Conservation (phyloP, 2,329 filamentous ascomycete species). For the Knufia petricola region DNA sequence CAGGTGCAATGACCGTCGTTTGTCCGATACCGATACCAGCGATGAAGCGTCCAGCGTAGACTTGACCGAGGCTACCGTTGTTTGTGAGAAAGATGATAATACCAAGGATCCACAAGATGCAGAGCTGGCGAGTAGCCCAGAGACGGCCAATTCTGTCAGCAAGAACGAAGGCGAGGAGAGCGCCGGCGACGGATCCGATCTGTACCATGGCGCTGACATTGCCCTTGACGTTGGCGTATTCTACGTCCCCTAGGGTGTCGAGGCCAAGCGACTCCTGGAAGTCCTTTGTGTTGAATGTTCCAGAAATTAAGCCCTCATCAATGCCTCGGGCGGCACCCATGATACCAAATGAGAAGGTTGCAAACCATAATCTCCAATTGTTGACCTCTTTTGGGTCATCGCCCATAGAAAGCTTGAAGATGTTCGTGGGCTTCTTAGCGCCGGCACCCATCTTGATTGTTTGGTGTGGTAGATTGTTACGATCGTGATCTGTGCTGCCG, state of each 20-base stretch:
- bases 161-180: constrained; percentile 26
- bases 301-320: constrained; percentile 22
- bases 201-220: constrained; percentile 35
- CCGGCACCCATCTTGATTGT: constrained; percentile 13
- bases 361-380: constrained; percentile 27
- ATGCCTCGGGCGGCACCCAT: constrained; percentile 22
- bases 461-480: background rate
- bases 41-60: constrained; percentile 37
- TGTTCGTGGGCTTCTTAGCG: constrained; percentile 33
- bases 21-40: constrained; percentile 36
- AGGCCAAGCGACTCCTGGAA: constrained; percentile 17
- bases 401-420: constrained; percentile 25
- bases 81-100: constrained; percentile 29
- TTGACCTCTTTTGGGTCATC: constrained; percentile 27
- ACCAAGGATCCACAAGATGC: constrained; percentile 20
- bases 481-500: background rate
- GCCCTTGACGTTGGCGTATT: constrained; percentile 27
- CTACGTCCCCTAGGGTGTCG: constrained; percentile 16
- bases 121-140: constrained; percentile 20
- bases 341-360: constrained; percentile 22
- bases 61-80: constrained; percentile 29
- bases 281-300: constrained; percentile 25
- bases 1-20: constrained; percentile 43
- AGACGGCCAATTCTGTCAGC: constrained; percentile 25
- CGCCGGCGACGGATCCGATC: constrained; percentile 31